phyloP scores from a whole-genome alignment of 2,329 filamentous ascomycete genomes.

The Fusarium hainanense region DNA sequence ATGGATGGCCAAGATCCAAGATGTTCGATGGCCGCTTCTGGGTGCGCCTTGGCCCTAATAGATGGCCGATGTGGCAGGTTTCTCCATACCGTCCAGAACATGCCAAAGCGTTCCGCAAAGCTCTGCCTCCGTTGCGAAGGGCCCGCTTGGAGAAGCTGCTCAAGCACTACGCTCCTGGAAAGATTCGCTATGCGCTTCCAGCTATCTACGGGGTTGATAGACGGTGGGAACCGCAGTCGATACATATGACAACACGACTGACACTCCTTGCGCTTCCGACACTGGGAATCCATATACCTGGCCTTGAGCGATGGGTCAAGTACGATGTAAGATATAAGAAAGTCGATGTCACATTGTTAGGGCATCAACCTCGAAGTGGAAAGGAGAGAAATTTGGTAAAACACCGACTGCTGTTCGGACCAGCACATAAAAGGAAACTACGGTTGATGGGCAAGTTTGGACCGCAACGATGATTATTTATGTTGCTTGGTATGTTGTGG shows the following conservation, averaged over 20 bases:
- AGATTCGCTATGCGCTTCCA: slow-evolving; percentile 66
- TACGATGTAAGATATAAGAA: slow-evolving; percentile 64
- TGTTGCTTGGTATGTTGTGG: background rate
- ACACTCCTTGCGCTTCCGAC: slow-evolving; percentile 65
- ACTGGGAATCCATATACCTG: slow-evolving; percentile 60
- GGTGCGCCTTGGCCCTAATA: slow-evolving; percentile 61
- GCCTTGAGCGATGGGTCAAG: slow-evolving; percentile 60
- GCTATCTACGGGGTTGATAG: slow-evolving; percentile 62
- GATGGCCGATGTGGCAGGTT: slow-evolving; percentile 56
- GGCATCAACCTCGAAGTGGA: slow-evolving; percentile 37
- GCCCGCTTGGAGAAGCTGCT: slow-evolving; percentile 56
- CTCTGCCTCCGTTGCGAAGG: slow-evolving; percentile 50
- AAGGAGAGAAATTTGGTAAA: slow-evolving; percentile 2
- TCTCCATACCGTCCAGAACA: slow-evolving; percentile 59
- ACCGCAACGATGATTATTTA: slow-evolving; percentile 18
- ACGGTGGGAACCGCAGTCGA: slow-evolving; percentile 42
- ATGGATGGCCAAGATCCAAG: slow-evolving; percentile 48
- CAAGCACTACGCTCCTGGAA: slow-evolving; percentile 63
- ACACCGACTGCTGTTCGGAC: slow-evolving; percentile 24
- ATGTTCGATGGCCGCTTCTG: slow-evolving; percentile 73
- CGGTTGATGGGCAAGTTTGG: slow-evolving; percentile 34
- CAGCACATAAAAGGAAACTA: slow-evolving; percentile 24
- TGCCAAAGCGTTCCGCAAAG: slow-evolving; percentile 61
- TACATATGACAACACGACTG: slow-evolving; percentile 45
- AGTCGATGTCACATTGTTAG: slow-evolving; percentile 57